phyloP scores from a whole-genome alignment of 805 yeast genomes.

The Phaffomyces thermotolerans region DNA sequence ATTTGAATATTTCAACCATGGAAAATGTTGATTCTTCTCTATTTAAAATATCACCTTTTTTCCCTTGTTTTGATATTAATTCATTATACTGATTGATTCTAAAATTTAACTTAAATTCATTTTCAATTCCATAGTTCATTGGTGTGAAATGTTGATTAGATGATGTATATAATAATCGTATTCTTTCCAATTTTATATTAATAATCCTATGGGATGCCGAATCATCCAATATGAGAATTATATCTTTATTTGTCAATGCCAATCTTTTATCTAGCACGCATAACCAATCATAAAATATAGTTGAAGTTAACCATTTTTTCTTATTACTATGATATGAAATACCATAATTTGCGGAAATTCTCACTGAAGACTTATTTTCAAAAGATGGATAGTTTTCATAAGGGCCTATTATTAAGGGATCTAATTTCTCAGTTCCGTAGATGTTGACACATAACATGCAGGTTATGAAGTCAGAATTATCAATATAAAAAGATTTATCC shows the following conservation, averaged over 20 bases:
- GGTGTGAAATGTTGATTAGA: conserved; percentile 41
- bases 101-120: conserved; percentile 52
- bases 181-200: conserved; percentile 41
- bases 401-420: conserved; percentile 55
- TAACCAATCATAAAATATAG: conserved; percentile 55
- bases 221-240: conserved; percentile 51
- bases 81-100: conserved; percentile 49
- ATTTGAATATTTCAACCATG: conserved; percentile 48
- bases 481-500: conserved; percentile 45
- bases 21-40: conserved; percentile 40
- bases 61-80: conserved; percentile 23
- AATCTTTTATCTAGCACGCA: conserved; percentile 53
- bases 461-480: conserved; percentile 37
- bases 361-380: conserved; percentile 32
- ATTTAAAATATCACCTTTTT: conserved; percentile 15
- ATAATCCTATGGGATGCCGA: conserved; percentile 55
- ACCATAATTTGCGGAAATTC: conserved; percentile 43
- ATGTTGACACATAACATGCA: conserved; percentile 57
- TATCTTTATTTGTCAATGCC: conserved; percentile 40
- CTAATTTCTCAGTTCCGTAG: conserved; percentile 55
- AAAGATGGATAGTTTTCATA: conserved; percentile 41
- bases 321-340: conserved; percentile 52
- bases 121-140: conserved; percentile 56
- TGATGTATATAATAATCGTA: conserved; percentile 32
- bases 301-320: conserved; percentile 57